A percentile compares a stretch with the other conserved stretches of the same genome.
phyloP scores from a whole-genome alignment of 176 grass and related monocot species.

The Rhipidocladum racemiflorum region DNA sequence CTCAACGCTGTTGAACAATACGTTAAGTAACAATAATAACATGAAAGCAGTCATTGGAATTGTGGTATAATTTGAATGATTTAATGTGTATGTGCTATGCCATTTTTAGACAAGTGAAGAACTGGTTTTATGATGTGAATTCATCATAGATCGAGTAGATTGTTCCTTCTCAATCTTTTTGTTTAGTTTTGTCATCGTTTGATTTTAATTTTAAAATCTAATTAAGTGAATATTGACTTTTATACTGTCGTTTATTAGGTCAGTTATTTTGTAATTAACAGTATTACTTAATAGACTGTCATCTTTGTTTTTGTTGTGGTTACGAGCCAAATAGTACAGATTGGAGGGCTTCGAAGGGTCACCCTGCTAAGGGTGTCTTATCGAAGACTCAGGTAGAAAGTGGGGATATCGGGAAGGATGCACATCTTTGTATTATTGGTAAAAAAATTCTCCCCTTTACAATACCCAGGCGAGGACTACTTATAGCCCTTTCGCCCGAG shows the following conservation, averaged over 20 bases:
- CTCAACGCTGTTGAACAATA: not conserved
- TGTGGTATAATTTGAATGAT: constrained; percentile 7
- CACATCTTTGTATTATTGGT: no score
- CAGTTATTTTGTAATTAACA: not conserved
- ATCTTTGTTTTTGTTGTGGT: no score
- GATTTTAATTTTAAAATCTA: not conserved
- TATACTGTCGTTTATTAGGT: constrained; percentile 8
- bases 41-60: constrained; percentile 1
- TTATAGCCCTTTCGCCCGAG: no score
- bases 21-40: constrained; percentile 1
- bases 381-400: no score
- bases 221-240: not conserved
- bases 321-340: no score
- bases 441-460: no score
- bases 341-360: no score
- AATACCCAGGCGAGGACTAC: no score
- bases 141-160: not conserved
- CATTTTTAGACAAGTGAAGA: not conserved
- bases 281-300: not conserved
- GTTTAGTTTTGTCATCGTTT: constrained; percentile 20
- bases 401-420: no score
- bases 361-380: no score
- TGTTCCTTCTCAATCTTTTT: constrained; percentile 12
- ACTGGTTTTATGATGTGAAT: constrained; percentile 10
- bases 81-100: not conserved